Evolutionary conservation across 768 basidiomycete genomes (phyloP), one percentile per base, ranked within the genome.

Genomic region (Lactarius tabidus): DNA sequence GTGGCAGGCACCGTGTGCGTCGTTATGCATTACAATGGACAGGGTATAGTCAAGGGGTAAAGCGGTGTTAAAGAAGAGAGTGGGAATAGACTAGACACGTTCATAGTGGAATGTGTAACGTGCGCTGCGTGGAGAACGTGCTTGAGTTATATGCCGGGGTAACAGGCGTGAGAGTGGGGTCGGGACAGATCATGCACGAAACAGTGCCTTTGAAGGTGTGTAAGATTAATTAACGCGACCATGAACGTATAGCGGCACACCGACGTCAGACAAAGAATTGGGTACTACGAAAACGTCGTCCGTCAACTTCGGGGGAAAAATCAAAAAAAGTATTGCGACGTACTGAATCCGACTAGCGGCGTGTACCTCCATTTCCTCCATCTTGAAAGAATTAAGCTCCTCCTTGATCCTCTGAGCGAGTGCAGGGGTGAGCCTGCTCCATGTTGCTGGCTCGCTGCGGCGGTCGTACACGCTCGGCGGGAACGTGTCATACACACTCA

Each of bases 351-450:
- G 87, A 77, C 93, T 95, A 57, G 90, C 81, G 70, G 91, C 91
- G 77, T 98, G 96, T 67, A 99, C 95, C 75, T 95, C 93, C 96
- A 99, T 98, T 79, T 98, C 95, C 77, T 96, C 95, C 91, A 98
- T 93, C 82, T 98, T 98, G 79, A 92, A 98, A 62, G 93, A 93
- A 77, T 99, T 99, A 59, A 99, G 81, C 78, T 96, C 93, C 78
- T 96, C 94, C 82, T 99, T 99, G 76, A 99, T 98, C 71, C 89
- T 84, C 80, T 98, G 93, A 45, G 96, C 96, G 72, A 98, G 80
- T 64, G 90, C 87, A 52, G 96, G 97, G 59, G 97, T 99, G 72
- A 99, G 78, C 45, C 92, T 84, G 77, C 95, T 98, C 88, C 95
- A 98, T 31, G 96, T 98, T 55, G 95, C 95, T 26, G 93, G 94